A percentile compares a stretch with the other conserved stretches of the same genome.
phyloP scores from a whole-genome alignment of 257 asterid genomes.

The Nemophila menziesii region DNA sequence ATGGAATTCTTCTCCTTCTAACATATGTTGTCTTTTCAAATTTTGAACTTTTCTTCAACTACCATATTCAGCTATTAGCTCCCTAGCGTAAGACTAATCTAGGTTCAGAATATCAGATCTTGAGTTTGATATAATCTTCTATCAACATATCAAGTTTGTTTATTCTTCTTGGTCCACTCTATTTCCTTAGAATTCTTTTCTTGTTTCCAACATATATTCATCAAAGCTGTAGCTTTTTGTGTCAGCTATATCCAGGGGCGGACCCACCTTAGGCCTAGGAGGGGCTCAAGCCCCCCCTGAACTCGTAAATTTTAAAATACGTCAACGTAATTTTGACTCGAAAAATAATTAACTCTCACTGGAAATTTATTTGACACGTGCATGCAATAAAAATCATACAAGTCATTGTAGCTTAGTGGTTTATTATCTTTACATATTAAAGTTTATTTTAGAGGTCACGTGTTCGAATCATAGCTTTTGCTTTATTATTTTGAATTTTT shows the following conservation, averaged over 20 bases:
- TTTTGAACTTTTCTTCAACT: constrained; percentile 16
- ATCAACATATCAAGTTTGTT: constrained; percentile 7
- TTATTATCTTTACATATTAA: too few relatives aligned
- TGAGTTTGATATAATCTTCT: constrained; percentile 8
- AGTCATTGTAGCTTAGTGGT: too few relatives aligned
- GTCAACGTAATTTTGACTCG: too few relatives aligned
- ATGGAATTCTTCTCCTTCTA: constrained; percentile 56
- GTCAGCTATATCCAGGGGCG: neutral
- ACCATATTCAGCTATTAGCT: constrained; percentile 12
- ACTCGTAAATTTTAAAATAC: too few relatives aligned
- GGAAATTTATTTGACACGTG: too few relatives aligned
- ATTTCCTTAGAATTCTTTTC: constrained; percentile 4
- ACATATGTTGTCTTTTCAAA: constrained; percentile 13
- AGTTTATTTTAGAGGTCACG: too few relatives aligned
- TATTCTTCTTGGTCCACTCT: constrained; percentile 3
- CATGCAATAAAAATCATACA: too few relatives aligned
- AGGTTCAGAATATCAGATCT: constrained; percentile 16
- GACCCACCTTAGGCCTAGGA: too few relatives aligned
- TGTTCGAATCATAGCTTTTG: too few relatives aligned
- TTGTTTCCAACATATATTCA: constrained; percentile 9
- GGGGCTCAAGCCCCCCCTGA: too few relatives aligned
- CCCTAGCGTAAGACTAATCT: constrained; percentile 9
- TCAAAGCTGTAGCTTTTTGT: constrained; percentile 18
- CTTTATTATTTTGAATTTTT: too few relatives aligned
- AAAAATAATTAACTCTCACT: too few relatives aligned